Percentiles rank a stretch among this genome's conserved stretches.
Conservation (phyloP, 345 rosid species). For the Angophora floribunda region DNA sequence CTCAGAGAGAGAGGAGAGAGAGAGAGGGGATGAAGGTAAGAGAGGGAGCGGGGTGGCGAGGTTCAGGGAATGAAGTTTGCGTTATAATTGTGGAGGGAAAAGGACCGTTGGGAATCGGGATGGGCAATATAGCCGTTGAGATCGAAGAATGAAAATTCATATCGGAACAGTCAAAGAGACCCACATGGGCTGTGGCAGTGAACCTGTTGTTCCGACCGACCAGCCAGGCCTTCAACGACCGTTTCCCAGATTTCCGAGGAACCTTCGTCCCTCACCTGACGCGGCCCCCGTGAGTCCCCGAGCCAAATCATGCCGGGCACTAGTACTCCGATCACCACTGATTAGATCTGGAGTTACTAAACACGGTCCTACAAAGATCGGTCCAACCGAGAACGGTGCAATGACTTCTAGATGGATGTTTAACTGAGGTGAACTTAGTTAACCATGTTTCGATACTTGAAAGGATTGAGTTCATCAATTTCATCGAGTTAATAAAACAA, state of each 20-base stretch:
- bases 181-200: background rate
- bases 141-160: background rate
- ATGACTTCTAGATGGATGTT: background rate
- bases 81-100: conserved; percentile 8
- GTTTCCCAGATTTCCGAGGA: background rate
- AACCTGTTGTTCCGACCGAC: background rate
- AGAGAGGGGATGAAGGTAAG: background rate
- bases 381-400: fast-evolving
- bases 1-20: background rate
- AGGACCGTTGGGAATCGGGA: conserved; percentile 50
- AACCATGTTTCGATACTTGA: background rate
- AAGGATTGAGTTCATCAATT: background rate
- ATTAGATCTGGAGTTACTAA: background rate
- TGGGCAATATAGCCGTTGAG: conserved; percentile 41
- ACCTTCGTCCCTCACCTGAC: background rate
- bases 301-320: background rate
- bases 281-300: background rate
- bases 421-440: fast-evolving
- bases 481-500: background rate
- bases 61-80: background rate
- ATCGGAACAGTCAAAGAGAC: background rate
- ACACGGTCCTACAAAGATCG: too few species aligned
- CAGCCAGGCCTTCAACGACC: background rate
- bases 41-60: background rate
- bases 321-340: too few species aligned